These are phyloP conservation scores for Globisporangium megalacanthum DNA, from an alignment of 352 stramenopile species.

Conservation along the genomic window DNA sequence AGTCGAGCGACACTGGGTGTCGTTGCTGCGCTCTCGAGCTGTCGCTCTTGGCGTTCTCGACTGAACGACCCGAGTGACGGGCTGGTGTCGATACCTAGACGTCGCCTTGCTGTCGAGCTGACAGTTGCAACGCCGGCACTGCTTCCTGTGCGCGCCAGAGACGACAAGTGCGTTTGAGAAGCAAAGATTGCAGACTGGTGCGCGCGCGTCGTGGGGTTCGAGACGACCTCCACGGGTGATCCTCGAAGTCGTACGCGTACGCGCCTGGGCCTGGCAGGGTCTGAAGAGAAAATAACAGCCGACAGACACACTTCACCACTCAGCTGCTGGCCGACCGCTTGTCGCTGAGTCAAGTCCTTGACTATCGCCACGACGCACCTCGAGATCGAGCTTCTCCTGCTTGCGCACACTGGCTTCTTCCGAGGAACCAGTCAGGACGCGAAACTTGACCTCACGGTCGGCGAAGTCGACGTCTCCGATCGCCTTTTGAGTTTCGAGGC, in stretches of 20 bases:
- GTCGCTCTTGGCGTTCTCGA: not conserved
- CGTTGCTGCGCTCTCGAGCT: not conserved
- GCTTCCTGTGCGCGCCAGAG: not conserved
- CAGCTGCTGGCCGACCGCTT: not conserved
- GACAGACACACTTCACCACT: not conserved
- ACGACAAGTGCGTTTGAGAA: conserved; percentile 10
- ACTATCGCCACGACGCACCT: conserved; percentile 18
- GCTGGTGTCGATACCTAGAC: not conserved
- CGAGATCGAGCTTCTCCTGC: conserved; percentile 9
- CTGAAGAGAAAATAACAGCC: conserved; percentile 12
- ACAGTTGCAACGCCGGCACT: not conserved
- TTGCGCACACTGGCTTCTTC: conserved; percentile 25
- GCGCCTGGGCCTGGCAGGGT: conserved; percentile 43
- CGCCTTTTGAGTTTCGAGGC: conserved; percentile 51
- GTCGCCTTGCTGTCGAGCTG: not conserved
- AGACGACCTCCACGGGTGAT: too few species aligned
- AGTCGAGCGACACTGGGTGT: not conserved
- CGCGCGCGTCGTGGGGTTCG: conserved; percentile 8
- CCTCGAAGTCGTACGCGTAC: conserved; percentile 37
- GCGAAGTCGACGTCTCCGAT: conserved; percentile 40
- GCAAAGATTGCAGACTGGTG: conserved; percentile 16
- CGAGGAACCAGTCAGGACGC: conserved; percentile 39
- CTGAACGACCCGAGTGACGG: conserved; percentile 8
- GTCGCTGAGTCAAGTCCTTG: not conserved
- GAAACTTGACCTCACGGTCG: conserved; percentile 46